Conservation (phyloP, 1,139 yeast species). For the Hyphopichia buzzinii region DNA sequence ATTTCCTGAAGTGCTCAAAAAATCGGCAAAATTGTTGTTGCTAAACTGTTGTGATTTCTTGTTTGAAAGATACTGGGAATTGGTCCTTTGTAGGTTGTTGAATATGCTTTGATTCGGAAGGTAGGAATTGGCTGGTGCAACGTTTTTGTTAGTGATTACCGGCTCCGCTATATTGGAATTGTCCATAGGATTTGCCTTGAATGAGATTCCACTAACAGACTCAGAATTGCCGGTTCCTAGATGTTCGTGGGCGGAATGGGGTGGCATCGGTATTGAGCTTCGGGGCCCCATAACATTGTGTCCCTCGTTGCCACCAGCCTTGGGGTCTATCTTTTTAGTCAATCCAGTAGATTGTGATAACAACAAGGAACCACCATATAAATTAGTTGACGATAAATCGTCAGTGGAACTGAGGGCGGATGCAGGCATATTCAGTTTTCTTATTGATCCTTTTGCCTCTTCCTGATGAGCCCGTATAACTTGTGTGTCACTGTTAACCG, state of each 20-base stretch:
- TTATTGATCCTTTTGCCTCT: neutral
- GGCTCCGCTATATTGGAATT: conserved; percentile 30
- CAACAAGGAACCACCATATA: conserved; percentile 45
- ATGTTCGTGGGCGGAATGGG: conserved; percentile 12
- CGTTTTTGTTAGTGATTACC: conserved; percentile 33
- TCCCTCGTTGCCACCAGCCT: conserved; percentile 4
- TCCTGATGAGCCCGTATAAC: neutral
- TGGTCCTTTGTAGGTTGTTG: conserved; percentile 41
- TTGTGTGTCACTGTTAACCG: neutral
- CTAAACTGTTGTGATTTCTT: conserved; percentile 20
- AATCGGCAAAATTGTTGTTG: conserved; percentile 32
- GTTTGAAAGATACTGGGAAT: conserved; percentile 30
- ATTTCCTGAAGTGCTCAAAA: conserved; percentile 17
- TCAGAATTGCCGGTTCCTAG: conserved; percentile 18
- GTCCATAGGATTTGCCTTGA: conserved; percentile 34
- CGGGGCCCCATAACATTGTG: neutral
- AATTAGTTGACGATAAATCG: conserved; percentile 28
- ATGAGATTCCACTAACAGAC: conserved; percentile 35
- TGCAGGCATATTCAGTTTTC: neutral
- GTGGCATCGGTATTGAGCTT: conserved; percentile 1
- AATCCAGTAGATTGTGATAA: conserved; percentile 48
- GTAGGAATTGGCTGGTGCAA: conserved; percentile 35
- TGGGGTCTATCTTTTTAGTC: conserved; percentile 34
- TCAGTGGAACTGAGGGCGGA: conserved; percentile 26
- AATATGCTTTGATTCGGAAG: conserved; percentile 48